Conservation (phyloP, 2,329 filamentous ascomycete species). For the Aspergillus unguis region DNA sequence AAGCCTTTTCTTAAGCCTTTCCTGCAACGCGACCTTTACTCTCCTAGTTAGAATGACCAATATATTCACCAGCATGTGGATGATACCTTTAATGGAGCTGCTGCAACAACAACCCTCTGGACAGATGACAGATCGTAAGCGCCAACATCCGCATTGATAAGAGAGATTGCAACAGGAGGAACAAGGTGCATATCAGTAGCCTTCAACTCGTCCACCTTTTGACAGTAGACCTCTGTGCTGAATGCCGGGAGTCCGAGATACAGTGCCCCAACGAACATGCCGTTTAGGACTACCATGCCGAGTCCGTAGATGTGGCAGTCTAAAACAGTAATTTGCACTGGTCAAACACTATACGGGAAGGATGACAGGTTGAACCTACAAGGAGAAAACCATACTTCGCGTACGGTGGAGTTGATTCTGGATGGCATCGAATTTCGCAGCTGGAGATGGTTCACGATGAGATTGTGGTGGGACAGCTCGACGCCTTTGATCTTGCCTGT, state of each 20-base stretch:
- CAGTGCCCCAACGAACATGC: conserved; percentile 22
- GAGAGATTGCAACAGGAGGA: conserved; percentile 18
- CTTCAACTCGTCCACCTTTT: conserved; percentile 17
- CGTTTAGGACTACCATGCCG: conserved; percentile 12
- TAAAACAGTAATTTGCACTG: neutral
- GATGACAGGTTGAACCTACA: conserved; percentile 9
- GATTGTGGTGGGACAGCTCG: conserved; percentile 72
- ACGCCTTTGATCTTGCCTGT: conserved; percentile 85
- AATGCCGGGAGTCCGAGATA: conserved; percentile 10
- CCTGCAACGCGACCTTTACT: conserved; percentile 15
- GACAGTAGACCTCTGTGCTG: conserved; percentile 6
- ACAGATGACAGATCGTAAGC: conserved; percentile 17
- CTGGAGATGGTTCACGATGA: conserved; percentile 62
- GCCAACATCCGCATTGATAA: conserved; percentile 11
- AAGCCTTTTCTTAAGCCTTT: conserved; percentile 17
- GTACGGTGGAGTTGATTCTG: conserved; percentile 16
- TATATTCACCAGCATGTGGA: too few relatives aligned
- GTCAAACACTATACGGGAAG: neutral
- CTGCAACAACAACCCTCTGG: conserved; percentile 19
- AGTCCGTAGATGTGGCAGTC: conserved; percentile 23
- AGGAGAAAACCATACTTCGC: conserved; percentile 21
- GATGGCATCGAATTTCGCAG: conserved; percentile 17
- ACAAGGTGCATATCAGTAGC: conserved; percentile 21
- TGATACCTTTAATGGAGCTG: conserved; percentile 20
- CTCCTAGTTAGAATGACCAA: too few relatives aligned